These are phyloP conservation scores for Nakazawaea laoshanensis DNA, from an alignment of 805 yeast species.

Conservation along the genomic window DNA sequence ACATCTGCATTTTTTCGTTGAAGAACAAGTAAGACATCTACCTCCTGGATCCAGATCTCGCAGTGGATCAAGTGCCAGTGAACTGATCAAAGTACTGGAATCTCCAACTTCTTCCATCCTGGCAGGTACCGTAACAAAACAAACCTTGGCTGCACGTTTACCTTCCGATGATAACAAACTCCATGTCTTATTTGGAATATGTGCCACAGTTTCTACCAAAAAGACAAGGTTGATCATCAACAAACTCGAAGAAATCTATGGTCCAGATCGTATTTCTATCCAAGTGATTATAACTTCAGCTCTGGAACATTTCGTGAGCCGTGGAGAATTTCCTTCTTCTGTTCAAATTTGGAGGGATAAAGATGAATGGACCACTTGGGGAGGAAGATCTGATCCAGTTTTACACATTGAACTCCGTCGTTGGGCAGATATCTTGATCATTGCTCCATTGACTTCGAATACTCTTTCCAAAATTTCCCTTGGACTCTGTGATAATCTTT, in stretches of 20 bases:
- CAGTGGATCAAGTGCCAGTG: constrained; percentile 22
- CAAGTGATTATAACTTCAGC: constrained; percentile 48
- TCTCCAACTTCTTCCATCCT: constrained; percentile 2
- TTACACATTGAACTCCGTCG: constrained; percentile 51
- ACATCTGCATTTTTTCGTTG: constrained; percentile 74
- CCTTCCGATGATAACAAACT: constrained; percentile 47
- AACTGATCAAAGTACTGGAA: constrained; percentile 14
- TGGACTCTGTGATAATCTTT: constrained; percentile 49
- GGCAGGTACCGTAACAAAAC: constrained; percentile 9
- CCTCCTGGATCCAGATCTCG: constrained; percentile 27
- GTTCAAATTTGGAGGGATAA: constrained; percentile 48
- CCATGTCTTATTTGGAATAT: constrained; percentile 48
- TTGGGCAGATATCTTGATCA: constrained; percentile 52
- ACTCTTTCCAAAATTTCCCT: constrained; percentile 47
- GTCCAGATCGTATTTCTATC: constrained; percentile 35
- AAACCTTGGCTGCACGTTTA: constrained; percentile 25
- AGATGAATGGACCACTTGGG: constrained; percentile 52
- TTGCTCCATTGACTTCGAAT: constrained; percentile 52
- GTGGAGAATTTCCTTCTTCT: constrained; percentile 35
- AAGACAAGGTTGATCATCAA: constrained; percentile 45
- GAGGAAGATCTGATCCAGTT: constrained; percentile 47
- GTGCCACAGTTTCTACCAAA: constrained; percentile 46
- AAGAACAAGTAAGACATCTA: constrained; percentile 58
- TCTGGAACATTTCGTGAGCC: constrained; percentile 42
- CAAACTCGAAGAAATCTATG: constrained; percentile 34